Conservation (phyloP, 306 rosid species). For the Medicago arabica region DNA sequence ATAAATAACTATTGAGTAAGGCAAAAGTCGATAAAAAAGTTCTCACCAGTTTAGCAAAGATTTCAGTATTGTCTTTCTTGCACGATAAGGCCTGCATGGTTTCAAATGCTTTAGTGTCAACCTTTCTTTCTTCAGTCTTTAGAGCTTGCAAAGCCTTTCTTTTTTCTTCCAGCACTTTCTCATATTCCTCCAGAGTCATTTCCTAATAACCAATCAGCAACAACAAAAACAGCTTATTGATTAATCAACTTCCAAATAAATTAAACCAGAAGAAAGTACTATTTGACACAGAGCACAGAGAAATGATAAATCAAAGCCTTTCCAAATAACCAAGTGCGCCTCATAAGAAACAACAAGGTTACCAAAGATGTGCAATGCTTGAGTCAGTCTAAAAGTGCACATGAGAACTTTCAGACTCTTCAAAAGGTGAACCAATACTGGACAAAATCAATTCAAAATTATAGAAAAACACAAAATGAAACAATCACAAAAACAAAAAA, state of each 20-base stretch:
- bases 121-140: slow-evolving; percentile 81
- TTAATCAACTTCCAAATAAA: neutral
- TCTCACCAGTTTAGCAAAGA: slow-evolving; percentile 81
- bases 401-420: neutral
- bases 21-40: neutral
- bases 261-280: neutral
- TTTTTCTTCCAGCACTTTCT: slow-evolving; percentile 89
- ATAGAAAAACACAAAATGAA: neutral
- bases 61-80: slow-evolving; percentile 78
- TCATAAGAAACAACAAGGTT: too few species aligned
- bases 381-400: too few species aligned
- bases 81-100: slow-evolving; percentile 83
- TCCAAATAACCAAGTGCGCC: neutral
- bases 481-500: neutral
- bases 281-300: neutral
- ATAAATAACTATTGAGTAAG: neutral
- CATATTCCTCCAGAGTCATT: slow-evolving; percentile 92
- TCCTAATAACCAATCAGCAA: slow-evolving; percentile 56
- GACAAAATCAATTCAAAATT: neutral
- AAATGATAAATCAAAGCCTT: neutral
- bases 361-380: too few species aligned
- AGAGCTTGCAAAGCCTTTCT: slow-evolving; percentile 72
- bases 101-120: slow-evolving; percentile 70
- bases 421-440: neutral
- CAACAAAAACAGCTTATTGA: neutral